phyloP scores from a whole-genome alignment of 768 basidiomycete species.

The Russula sp. region DNA sequence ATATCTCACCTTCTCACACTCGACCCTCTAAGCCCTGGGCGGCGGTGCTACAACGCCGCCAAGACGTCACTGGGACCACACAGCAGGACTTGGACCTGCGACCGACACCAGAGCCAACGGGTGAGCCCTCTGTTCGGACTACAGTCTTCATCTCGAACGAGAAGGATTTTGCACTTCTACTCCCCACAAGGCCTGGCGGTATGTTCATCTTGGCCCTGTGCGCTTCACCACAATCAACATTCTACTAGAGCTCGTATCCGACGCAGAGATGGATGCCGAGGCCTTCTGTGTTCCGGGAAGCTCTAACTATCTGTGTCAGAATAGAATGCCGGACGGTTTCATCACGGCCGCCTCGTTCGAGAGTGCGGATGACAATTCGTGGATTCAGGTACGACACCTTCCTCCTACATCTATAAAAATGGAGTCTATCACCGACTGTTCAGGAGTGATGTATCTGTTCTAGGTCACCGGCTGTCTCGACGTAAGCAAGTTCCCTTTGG shows the following conservation, averaged over 20 bases:
- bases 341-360: slow-evolving; percentile 34
- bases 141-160: slow-evolving; percentile 33
- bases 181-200: slow-evolving; percentile 34
- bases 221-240: not conserved
- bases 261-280: slow-evolving; percentile 35
- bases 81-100: slow-evolving; percentile 21
- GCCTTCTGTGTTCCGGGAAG: slow-evolving; percentile 34
- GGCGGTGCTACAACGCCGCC: not conserved
- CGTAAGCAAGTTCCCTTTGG: slow-evolving; percentile 30
- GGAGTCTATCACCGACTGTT: no score
- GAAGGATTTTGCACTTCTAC: slow-evolving; percentile 33
- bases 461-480: slow-evolving; percentile 41
- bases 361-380: slow-evolving; percentile 34
- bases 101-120: slow-evolving; percentile 40
- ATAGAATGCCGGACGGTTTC: slow-evolving; percentile 33
- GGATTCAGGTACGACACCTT: slow-evolving; percentile 33
- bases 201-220: slow-evolving; percentile 5
- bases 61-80: not conserved
- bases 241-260: slow-evolving; percentile 34
- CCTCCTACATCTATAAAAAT: not conserved
- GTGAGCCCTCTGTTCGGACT: slow-evolving; percentile 29
- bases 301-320: slow-evolving; percentile 28
- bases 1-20: slow-evolving; percentile 9
- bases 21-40: not conserved
- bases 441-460: no score